Conservation (phyloP, 306 rosid genomes). For the Cicer chorassanicum region DNA sequence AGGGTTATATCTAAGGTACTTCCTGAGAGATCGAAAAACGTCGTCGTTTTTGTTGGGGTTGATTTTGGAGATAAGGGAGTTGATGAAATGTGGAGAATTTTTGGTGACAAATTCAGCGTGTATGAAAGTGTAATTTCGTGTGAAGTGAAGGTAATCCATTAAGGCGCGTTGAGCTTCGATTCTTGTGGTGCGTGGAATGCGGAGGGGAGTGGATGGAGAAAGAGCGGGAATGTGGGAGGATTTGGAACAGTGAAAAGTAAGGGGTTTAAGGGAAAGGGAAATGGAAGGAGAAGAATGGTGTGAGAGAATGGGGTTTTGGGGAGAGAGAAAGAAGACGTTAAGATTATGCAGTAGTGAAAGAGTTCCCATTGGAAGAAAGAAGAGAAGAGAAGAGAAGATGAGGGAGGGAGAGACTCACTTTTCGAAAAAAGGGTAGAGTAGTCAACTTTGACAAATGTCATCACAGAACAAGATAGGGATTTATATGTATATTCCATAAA, state of each 20-base stretch:
- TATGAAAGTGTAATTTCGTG: constrained; percentile 59
- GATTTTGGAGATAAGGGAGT: constrained; percentile 52
- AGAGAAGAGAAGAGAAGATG: background rate
- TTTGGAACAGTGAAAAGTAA: constrained; percentile 32
- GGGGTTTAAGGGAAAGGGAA: constrained; percentile 39
- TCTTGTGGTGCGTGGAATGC: constrained; percentile 48
- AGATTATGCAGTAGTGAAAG: background rate
- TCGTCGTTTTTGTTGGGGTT: constrained; percentile 32
- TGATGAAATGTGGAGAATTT: constrained; percentile 67
- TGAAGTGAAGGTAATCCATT: constrained; percentile 66
- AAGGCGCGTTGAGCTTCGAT: constrained; percentile 60
- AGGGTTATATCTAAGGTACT: constrained; percentile 67
- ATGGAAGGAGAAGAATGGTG: constrained; percentile 45
- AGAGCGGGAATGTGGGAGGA: constrained; percentile 27
- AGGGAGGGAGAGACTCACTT: too few species aligned
- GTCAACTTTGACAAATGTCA: too few species aligned
- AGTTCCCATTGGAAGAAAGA: background rate
- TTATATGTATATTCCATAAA: too few species aligned
- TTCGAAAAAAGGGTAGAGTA: too few species aligned
- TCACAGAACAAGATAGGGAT: too few species aligned
- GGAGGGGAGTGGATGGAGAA: constrained; percentile 35
- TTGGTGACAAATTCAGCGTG: constrained; percentile 77
- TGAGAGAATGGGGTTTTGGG: constrained; percentile 29
- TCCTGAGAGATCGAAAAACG: constrained; percentile 50
- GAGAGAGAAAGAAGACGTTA: constrained; percentile 33